phyloP scores from a whole-genome alignment of 805 yeast species.

The Sugiyamaella mastotermitis region DNA sequence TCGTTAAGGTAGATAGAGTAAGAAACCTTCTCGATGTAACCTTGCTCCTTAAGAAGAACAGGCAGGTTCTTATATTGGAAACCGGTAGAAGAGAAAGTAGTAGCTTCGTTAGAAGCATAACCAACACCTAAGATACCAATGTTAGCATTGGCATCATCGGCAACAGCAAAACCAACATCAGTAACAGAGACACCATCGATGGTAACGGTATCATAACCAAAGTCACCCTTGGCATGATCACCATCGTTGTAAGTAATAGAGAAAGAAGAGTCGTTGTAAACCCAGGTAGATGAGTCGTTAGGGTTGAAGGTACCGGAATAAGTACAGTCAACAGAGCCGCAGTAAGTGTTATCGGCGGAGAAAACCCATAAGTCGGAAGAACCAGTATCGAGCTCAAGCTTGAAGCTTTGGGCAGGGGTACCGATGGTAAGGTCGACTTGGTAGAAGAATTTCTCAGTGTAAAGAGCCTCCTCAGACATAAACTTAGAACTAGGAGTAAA shows the following conservation, averaged over 20 bases:
- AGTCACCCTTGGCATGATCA: slow-evolving; percentile 45
- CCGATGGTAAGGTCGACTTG: slow-evolving; percentile 30
- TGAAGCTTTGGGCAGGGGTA: slow-evolving; percentile 36
- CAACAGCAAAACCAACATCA: slow-evolving; percentile 55
- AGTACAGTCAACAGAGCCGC: slow-evolving; percentile 1
- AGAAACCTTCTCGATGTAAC: slow-evolving; percentile 35
- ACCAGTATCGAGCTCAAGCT: slow-evolving; percentile 42
- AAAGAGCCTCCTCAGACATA: no score
- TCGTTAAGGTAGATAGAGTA: slow-evolving; percentile 43
- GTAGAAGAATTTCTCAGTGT: no score
- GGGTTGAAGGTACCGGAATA: slow-evolving; percentile 9
- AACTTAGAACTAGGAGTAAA: no score
- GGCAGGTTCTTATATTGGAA: slow-evolving; percentile 28
- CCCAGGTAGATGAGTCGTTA: slow-evolving; percentile 18
- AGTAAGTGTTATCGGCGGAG: slow-evolving; percentile 11
- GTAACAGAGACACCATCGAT: slow-evolving; percentile 42
- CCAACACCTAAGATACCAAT: slow-evolving; percentile 43
- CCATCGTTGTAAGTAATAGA: slow-evolving; percentile 36
- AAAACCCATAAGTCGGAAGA: slow-evolving; percentile 46
- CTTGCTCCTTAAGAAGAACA: slow-evolving; percentile 31
- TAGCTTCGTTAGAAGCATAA: slow-evolving; percentile 26
- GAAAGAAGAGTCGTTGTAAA: slow-evolving; percentile 19
- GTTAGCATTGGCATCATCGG: slow-evolving; percentile 45
- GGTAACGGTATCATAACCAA: slow-evolving; percentile 55
- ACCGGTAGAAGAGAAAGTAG: slow-evolving; percentile 23